Evolutionary conservation across 192 early-diverging fungal genomes (phyloP).

Genomic region (Cetraspora pellucida): DNA sequence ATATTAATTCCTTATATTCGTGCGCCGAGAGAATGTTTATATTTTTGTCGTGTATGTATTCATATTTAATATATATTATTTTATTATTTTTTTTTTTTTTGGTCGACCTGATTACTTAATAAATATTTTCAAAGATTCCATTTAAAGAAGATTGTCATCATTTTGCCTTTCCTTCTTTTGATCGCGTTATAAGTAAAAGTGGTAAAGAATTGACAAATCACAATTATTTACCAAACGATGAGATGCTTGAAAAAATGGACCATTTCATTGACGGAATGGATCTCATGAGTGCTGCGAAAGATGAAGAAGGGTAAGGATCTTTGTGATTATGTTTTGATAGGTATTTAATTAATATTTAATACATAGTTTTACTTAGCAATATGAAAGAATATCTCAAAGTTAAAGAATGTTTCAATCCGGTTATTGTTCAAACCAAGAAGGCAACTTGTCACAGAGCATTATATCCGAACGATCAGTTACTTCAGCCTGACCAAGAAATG

Average conservation of each 20-base stretch:
- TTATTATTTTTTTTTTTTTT: background rate
- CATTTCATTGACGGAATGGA: conserved; percentile 63
- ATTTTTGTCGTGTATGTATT: conserved; percentile 37
- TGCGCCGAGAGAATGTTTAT: conserved; percentile 44
- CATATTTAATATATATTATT: background rate
- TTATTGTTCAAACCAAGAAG: conserved; percentile 56
- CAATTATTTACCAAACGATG: conserved; percentile 47
- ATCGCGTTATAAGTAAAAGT: conserved; percentile 40
- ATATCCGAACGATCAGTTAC: conserved; percentile 53
- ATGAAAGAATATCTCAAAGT: conserved; percentile 54
- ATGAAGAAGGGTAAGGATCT: conserved; percentile 52
- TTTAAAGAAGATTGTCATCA: conserved; percentile 67
- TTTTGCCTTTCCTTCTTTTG: conserved; percentile 57
- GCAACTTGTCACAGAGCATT: conserved; percentile 62
- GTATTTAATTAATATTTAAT: background rate
- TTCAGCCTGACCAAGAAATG: conserved; percentile 51
- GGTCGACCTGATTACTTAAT: background rate
- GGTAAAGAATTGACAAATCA: conserved; percentile 54
- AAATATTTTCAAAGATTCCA: conserved; percentile 50
- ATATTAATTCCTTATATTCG: conserved; percentile 58
- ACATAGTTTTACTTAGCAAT: conserved; percentile 26
- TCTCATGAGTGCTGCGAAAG: conserved; percentile 47
- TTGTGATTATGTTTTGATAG: background rate
- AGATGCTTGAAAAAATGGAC: conserved; percentile 56
- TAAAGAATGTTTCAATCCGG: conserved; percentile 64